These are phyloP conservation scores for Biscogniauxia sp. DNA, from an alignment of 2,329 filamentous ascomycete species.

Conservation along the genomic window DNA sequence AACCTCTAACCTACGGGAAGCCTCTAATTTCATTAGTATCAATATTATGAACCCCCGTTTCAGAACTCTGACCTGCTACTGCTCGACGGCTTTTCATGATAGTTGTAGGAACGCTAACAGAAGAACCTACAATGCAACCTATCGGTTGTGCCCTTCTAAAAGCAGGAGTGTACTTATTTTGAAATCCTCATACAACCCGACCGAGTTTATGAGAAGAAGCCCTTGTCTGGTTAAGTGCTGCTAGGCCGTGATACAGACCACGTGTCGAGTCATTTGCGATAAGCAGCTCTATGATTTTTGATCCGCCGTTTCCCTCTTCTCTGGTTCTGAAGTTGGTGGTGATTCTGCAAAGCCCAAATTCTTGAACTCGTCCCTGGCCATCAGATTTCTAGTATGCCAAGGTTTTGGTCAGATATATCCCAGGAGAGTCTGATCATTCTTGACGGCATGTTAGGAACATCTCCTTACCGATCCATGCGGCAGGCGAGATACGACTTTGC, in stretches of 20 bases:
- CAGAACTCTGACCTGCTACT: background rate
- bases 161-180: background rate
- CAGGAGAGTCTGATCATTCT: background rate
- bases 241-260: too few relatives aligned
- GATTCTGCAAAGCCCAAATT: constrained; percentile 72
- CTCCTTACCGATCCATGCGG: constrained; percentile 84
- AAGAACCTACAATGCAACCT: background rate
- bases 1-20: background rate
- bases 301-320: constrained; percentile 27
- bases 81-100: background rate
- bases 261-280: background rate
- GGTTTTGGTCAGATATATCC: background rate
- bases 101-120: background rate
- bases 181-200: too few relatives aligned
- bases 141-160: background rate
- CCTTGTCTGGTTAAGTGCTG: too few relatives aligned
- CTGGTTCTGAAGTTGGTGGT: constrained; percentile 18
- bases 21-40: background rate
- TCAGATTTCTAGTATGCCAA: constrained; percentile 67
- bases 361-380: constrained; percentile 93
- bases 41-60: background rate
- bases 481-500: constrained; percentile 89
- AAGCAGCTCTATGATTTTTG: background rate
- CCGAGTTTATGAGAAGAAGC: too few relatives aligned
- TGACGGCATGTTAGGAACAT: background rate